Evolutionary conservation across 2,329 filamentous ascomycete genomes (phyloP).

Genomic region (Chrysoporthe austroafricana): DNA sequence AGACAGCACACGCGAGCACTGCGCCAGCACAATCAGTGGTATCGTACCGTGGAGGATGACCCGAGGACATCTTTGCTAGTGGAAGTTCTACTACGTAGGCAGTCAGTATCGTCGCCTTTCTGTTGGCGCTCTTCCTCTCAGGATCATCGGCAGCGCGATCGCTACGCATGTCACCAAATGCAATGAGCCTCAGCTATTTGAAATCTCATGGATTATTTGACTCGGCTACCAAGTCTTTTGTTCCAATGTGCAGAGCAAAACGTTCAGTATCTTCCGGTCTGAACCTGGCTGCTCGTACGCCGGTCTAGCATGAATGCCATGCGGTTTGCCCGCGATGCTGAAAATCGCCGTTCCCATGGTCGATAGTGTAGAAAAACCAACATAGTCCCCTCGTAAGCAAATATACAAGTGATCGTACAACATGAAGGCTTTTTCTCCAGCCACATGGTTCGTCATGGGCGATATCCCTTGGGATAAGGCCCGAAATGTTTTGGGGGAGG

Average conservation of each 20-base stretch:
- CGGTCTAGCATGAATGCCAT: background rate
- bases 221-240: background rate
- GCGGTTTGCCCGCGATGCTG: background rate
- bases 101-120: background rate
- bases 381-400: background rate
- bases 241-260: background rate
- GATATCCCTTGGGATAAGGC: background rate
- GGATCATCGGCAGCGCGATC: background rate
- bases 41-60: background rate
- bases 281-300: background rate
- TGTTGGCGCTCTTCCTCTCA: background rate
- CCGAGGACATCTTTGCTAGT: background rate
- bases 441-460: background rate
- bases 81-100: background rate
- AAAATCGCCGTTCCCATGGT: background rate
- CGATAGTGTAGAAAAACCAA: background rate
- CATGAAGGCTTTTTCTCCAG: background rate
- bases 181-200: too few species aligned
- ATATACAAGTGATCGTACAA: background rate
- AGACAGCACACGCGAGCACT: background rate
- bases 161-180: background rate
- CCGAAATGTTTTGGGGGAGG: background rate
- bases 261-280: background rate
- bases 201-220: background rate
- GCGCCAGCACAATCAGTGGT: background rate